Evolutionary conservation across 768 basidiomycete species (phyloP), one percentile per base, ranked within the genome.

Genomic region (Lactarius sp.): DNA sequence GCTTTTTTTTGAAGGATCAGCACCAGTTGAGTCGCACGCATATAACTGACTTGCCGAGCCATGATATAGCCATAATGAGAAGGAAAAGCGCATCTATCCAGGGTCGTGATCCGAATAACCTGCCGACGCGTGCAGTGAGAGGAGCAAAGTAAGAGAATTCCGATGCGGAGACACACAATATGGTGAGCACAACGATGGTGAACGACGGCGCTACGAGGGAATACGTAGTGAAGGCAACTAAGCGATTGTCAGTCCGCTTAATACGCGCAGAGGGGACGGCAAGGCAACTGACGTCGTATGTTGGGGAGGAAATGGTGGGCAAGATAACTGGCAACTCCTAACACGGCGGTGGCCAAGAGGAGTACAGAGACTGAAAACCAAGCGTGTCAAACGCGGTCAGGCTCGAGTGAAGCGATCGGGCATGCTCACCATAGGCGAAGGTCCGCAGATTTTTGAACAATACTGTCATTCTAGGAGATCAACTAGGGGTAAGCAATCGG

Each of bases 171-270:
- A 66, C 62, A 20, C 16, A 59, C 47, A 58, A 34, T 34, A 20
- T 3, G 33, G 37, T 36, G 68, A 54, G 14, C 12, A 59, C 14
- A 22, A 22, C 39, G 27, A 34, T 83, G 14, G 88, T 89, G 27
- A 85, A 55, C 3, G 86, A 82, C 14, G 89, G 81, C 2, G 84
- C 81, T 56, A 91, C 68, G 60, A 92, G 74, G 0, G 86, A 76
- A 72, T 86, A 92, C 41, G 88, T 85, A 6, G 80, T 83, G 69
- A 87, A 92, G 71, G 87, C 86, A 69, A 74, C 90, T 92, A 52
- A 56, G 42, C 27, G 20, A 37, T 33, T 22, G 50, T 65, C 54
- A 65, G 51, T 39, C 33, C 31, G n/a, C 37, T 33, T 10, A 20
- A 49, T 7, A 3, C 13, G 20, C 34, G 53, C 27, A 51, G n/a